Evolutionary conservation across 306 rosid species (phyloP), one percentile per base, ranked within the genome.

Genomic region (Dalbergia cochinchinensis): DNA sequence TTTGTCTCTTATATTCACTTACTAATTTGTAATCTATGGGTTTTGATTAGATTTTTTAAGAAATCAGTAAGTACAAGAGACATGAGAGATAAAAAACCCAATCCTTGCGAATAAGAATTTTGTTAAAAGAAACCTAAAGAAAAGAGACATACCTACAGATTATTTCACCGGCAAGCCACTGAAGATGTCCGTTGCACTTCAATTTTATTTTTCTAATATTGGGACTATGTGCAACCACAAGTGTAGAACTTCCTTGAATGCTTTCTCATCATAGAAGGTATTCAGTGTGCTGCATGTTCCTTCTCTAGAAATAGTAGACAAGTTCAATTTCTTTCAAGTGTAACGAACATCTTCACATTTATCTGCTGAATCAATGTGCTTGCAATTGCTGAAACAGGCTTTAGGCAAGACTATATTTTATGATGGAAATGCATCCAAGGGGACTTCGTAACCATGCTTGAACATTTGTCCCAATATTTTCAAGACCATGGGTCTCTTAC

Each of bases 391-490:
- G 79, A 55, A 39, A 64, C 37, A 20, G 15, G 79, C 68, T 44
- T 79, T 47, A 78, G 58, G 77, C 64, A 72, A 12, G 65, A 33
- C 65, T 44, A 80, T 69, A 37, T 62, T 73, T 82, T 81, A 90
- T 50, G 81, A 82, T 4, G 76, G 91, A 31, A 87, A 81, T 74
- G 85, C 78, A 8, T 71, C 63, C 67, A 22, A 54, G 12, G 95
- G 97, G 83, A 92, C 16, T 70, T 80, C 88, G 84, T 89, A 78
- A 69, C 97, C 99, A 76, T 50, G 88, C 90, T 91, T 94, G 79
- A 83, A 91, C 97, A 94, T 94, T 53, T 77, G 73, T 20, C 95
- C 91, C 66, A 86, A 20, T 53, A 89, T 81, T 83, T 90, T 87
- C 61, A 78, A 80, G 71, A 86, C 92, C 94, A 91, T 90, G 73